Evolutionary conservation across 1,284 basidiomycete species (phyloP).

Genomic region (Rhodotorula sp.): DNA sequence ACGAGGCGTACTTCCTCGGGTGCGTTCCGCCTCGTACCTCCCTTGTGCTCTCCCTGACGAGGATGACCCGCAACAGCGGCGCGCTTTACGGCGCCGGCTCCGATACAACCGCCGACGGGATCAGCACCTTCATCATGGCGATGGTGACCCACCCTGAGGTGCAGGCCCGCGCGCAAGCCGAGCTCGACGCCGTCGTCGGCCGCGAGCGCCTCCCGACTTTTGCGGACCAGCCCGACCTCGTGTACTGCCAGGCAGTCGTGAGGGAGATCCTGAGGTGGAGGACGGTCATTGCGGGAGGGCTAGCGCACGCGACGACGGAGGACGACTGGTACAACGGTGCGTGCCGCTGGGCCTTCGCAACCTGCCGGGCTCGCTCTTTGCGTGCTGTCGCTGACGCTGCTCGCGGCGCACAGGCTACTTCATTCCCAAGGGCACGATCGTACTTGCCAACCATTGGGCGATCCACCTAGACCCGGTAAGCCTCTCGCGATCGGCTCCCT

Average conservation of each 20-base stretch:
- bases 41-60: neutral
- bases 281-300: slow-evolving; percentile 49
- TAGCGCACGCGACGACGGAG: slow-evolving; percentile 45
- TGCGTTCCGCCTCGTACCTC: slow-evolving; percentile 24
- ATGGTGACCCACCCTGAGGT: slow-evolving; percentile 35
- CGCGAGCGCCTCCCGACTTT: slow-evolving; percentile 46
- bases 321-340: slow-evolving; percentile 48
- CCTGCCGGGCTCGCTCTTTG: no score
- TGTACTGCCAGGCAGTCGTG: slow-evolving; percentile 47
- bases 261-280: slow-evolving; percentile 50
- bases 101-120: slow-evolving; percentile 45
- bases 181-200: slow-evolving; percentile 49
- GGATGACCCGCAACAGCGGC: slow-evolving; percentile 35
- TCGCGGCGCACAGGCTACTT: slow-evolving; percentile 33
- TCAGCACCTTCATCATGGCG: slow-evolving; percentile 40
- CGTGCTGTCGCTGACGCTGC: neutral
- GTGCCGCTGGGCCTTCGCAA: neutral
- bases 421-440: slow-evolving; percentile 49
- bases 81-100: slow-evolving; percentile 43
- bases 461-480: slow-evolving; percentile 41
- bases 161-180: slow-evolving; percentile 43
- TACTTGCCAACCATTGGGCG: slow-evolving; percentile 49
- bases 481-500: neutral
- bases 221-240: slow-evolving; percentile 45
- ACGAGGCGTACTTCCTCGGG: slow-evolving; percentile 47